phyloP scores from a whole-genome alignment of 2,329 filamentous ascomycete species.

The Colletotrichum horii region DNA sequence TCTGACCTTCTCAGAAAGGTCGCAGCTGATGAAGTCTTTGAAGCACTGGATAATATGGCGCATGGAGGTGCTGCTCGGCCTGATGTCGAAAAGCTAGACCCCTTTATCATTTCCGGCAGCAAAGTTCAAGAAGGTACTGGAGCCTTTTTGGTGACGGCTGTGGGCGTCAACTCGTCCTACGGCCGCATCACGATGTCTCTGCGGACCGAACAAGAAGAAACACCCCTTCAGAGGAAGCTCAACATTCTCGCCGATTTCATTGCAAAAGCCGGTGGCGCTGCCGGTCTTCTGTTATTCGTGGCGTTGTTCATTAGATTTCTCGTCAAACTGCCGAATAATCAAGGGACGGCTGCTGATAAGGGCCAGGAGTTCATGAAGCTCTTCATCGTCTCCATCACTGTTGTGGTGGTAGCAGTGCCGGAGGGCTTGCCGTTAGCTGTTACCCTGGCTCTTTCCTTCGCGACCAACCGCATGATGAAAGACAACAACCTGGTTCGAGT shows the following conservation, averaged over 20 bases:
- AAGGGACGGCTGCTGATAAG: constrained; percentile 55
- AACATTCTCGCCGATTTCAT: constrained; percentile 49
- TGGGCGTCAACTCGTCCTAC: constrained; percentile 59
- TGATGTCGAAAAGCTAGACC: constrained; percentile 44
- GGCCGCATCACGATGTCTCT: constrained; percentile 63
- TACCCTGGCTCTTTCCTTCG: constrained; percentile 71
- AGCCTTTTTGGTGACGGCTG: constrained; percentile 58
- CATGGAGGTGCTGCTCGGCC: constrained; percentile 40
- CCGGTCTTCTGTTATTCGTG: constrained; percentile 77
- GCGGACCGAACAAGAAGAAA: constrained; percentile 55
- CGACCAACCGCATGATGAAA: constrained; percentile 70
- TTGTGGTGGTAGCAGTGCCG: constrained; percentile 72
- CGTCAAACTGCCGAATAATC: constrained; percentile 60
- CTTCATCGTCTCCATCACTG: constrained; percentile 69
- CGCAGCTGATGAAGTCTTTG: constrained; percentile 61
- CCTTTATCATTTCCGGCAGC: constrained; percentile 66
- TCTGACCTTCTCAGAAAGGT: constrained; percentile 73
- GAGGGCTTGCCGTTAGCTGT: constrained; percentile 72
- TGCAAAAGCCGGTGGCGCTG: constrained; percentile 53
- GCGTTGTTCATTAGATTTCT: constrained; percentile 82
- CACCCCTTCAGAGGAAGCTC: constrained; percentile 59
- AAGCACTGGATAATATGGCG: constrained; percentile 56
- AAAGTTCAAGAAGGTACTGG: constrained; percentile 61
- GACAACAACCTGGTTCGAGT: constrained; percentile 75
- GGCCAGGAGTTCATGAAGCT: constrained; percentile 65